Base-by-base conservation (phyloP, 305 asterid species). In the Fraxinus angustifolia region DNA sequence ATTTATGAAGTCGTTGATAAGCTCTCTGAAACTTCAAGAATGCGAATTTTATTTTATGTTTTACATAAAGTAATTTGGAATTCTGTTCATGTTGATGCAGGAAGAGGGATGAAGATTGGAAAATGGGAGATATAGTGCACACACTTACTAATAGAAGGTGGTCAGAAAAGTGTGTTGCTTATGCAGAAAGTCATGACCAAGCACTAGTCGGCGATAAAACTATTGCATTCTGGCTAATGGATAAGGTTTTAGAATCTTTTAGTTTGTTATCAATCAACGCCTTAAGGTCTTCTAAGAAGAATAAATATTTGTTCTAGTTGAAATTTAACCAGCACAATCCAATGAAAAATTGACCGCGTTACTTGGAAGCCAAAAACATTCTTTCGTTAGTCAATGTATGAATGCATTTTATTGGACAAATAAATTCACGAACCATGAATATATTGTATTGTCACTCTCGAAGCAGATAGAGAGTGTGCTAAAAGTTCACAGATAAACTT, bases 191-290 rank as follows among this genome's bases (percentile, higher is more conserved):
- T 81, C 99, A 96, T 71, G 99, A 96, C 86, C 99, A 96, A 89
- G 99, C 99, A 34, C 89, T 96, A 40, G 99, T 96, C 78, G 99
- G 99, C 5, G 99, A 96, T 88, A 96, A 96, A 89, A 96, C 98
- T 80, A 92, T 96, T 74, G 99, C 99, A 81, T 96, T 96, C 89
- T 94, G 98, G 99, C 85, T 96, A 89, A 94, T 96, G 99, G 99
- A 96, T 88, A 94, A 96, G 98, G 99, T 96, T 81, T 78, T 85
- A 36, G 65, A 70, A 6, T 34, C 82, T 80, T 82, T 83, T 50
- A 6, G 38, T 79, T 34, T 36, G 16, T 36, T 79, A 40, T 76
- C 68, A 71, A 33, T 12, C 72, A n/a, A 33, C n/a, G 4, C 17
- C 33, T 23, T 8, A 65, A 7, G 33, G n/a, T 62, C 34, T 62